Base-by-base conservation (phyloP, 768 basidiomycete species). In the Amyloporia xantha region DNA sequence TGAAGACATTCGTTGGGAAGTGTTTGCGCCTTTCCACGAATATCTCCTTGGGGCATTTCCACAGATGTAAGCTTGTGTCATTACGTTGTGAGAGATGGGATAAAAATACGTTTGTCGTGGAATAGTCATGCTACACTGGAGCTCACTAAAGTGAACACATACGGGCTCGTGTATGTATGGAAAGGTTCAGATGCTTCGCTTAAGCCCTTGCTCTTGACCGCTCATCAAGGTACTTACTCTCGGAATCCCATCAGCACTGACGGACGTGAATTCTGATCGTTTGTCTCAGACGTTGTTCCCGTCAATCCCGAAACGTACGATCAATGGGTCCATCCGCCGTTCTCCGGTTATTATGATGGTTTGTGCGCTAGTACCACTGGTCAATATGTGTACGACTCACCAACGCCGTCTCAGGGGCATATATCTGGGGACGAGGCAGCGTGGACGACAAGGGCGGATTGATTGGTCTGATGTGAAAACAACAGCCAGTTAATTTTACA, bases 371-470 rank as follows among this genome's bases (percentile, higher is more conserved):
- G n/a, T n/a, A n/a, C n/a, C n/a, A n/a, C n/a, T n/a, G n/a, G n/a
- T n/a, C n/a, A n/a, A n/a, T n/a, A n/a, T n/a, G n/a, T n/a, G n/a
- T n/a, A n/a, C n/a, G n/a, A n/a, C n/a, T 64, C 76, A 41, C 33
- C 51, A 30, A 50, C n/a, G 17, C 41, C 30, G 64, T 7, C 63
- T 56, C 47, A 68, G 77, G 75, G n/a, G 67, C 76, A 44, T 75
- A 71, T 51, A 71, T 91, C 15, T 90, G 86, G 86, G 89, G 89
- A 5, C 73, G 89, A 7, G 89, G 89, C 28, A 73, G 76, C 41
- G 70, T 69, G 2, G 88, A 91, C 58, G 85, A 88, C 67, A 92
- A 92, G 68, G 77, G 75, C 41, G 81, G 79, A n/a, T 59, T 86
- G 40, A 79, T 86, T 48, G 76, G 76, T n/a, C 77, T 78, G 57